Evolutionary conservation across 2,329 filamentous ascomycete species (phyloP).

Genomic region (Macroventuria anomochaeta): DNA sequence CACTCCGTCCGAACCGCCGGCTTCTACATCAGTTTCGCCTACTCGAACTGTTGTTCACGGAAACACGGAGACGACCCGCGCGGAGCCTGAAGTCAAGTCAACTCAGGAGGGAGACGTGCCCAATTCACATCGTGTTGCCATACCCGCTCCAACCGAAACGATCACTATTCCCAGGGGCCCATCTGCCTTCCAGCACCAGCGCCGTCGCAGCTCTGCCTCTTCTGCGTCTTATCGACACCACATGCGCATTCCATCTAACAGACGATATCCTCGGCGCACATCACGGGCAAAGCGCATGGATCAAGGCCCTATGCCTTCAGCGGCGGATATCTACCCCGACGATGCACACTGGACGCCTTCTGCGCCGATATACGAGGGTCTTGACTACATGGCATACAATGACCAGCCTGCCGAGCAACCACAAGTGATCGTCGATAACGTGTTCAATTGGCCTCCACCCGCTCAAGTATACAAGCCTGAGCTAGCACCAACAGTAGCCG

Average conservation of each 20-base stretch:
- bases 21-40: not conserved
- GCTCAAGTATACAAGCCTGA: slow-evolving; percentile 22
- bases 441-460: slow-evolving; percentile 27
- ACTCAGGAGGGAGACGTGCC: not conserved
- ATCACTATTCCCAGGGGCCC: not conserved
- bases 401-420: not conserved
- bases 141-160: not conserved
- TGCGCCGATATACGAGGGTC: not conserved
- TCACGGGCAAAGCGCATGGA: slow-evolving; percentile 33
- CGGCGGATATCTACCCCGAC: slow-evolving; percentile 42
- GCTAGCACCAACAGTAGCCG: slow-evolving; percentile 14
- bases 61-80: not conserved
- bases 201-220: slow-evolving; percentile 9
- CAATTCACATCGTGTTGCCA: not conserved
- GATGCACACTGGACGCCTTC: slow-evolving; percentile 26
- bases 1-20: not conserved
- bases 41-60: not conserved
- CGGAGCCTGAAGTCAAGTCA: not conserved
- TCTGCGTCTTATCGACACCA: slow-evolving; percentile 3
- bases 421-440: not conserved
- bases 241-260: slow-evolving; percentile 2
- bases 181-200: not conserved
- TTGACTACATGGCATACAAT: not conserved
- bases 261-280: slow-evolving; percentile 9
- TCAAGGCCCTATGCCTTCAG: slow-evolving; percentile 40